phyloP scores from a whole-genome alignment of 345 rosid genomes.

The Psidium guajava region DNA sequence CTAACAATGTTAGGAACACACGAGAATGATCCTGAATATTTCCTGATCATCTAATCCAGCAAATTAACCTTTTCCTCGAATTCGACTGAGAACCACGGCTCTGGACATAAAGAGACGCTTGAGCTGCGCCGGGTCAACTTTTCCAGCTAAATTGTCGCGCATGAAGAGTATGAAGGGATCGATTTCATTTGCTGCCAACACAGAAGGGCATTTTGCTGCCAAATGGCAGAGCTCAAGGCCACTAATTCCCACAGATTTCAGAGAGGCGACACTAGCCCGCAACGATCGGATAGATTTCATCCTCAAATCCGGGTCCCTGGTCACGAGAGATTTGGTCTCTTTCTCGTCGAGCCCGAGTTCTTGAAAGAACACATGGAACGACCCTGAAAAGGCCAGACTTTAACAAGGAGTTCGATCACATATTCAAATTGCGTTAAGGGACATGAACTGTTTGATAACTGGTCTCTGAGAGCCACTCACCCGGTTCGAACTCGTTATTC shows the following conservation, averaged over 20 bases:
- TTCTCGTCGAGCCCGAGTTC: slow-evolving; percentile 7
- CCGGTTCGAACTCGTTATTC: neutral
- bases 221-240: slow-evolving; percentile 34
- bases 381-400: neutral
- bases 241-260: slow-evolving; percentile 39
- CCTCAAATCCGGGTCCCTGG: slow-evolving; percentile 27
- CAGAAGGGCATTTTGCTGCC: slow-evolving; percentile 33
- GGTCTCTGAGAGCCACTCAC: neutral
- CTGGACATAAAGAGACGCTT: slow-evolving; percentile 28
- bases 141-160: slow-evolving; percentile 29
- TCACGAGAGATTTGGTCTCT: slow-evolving; percentile 22
- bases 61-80: slow-evolving; percentile 19
- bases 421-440: neutral
- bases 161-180: slow-evolving; percentile 31
- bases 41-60: slow-evolving; percentile 36
- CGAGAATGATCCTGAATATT: slow-evolving; percentile 53
- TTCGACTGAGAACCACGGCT: slow-evolving; percentile 39
- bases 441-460: fast-evolving
- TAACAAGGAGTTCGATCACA: neutral
- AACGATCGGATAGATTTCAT: slow-evolving; percentile 22
- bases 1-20: slow-evolving; percentile 59
- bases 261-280: slow-evolving; percentile 20
- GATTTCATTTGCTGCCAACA: slow-evolving; percentile 44
- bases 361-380: slow-evolving; percentile 23
- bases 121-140: slow-evolving; percentile 36